Base-by-base conservation (phyloP, 1,284 basidiomycete genomes). In the Fomitopsis pinicola region DNA sequence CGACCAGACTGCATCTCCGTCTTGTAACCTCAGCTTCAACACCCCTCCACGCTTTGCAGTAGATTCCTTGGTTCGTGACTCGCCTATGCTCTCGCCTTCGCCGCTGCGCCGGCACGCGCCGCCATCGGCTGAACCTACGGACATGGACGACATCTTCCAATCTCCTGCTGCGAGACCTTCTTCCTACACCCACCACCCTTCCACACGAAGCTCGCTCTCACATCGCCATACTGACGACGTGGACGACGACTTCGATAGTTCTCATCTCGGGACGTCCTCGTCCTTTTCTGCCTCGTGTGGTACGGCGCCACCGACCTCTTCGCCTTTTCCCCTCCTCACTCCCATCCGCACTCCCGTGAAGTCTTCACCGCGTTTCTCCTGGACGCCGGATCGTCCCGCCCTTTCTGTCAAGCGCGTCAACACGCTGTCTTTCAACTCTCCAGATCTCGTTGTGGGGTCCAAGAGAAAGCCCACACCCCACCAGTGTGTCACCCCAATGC, bases 381-480 rank as follows among this genome's bases (percentile, higher is more conserved):
- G 69, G 55, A 65, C 72, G 1, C 67, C 69, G 33, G 61, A 68
- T 40, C 68, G 66, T 12, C 57, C 71, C 56, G 64, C 71, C 9
- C 72, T 77, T 57, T 72, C 72, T 58, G 59, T 67, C 33, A 75
- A 71, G 62, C 72, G 69, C 61, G 69, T 72, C 63, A 75, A 76
- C 62, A 55, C 61, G 30, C 46, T 57, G 46, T 26, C 56, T 33
- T 14, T 64, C 30, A 59, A 64, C 44, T 53, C 66, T 22, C 48
- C 66, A 19, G 40, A 60, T 22, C 54, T 72, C 53, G 62, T 72
- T 60, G 59, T 63, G 50, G 85, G 87, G 40, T 82, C 80, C 5
- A 90, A 91, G 72, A 83, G 88, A 66, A 90, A 89, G 71, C 84
- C 85, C 26, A 83, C 82, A 1, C 83, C 86, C 9, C 73, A 85